Evolutionary conservation across 306 rosid species (phyloP), one percentile per base, ranked within the genome.

Genomic region (Dalbergia cultrata): DNA sequence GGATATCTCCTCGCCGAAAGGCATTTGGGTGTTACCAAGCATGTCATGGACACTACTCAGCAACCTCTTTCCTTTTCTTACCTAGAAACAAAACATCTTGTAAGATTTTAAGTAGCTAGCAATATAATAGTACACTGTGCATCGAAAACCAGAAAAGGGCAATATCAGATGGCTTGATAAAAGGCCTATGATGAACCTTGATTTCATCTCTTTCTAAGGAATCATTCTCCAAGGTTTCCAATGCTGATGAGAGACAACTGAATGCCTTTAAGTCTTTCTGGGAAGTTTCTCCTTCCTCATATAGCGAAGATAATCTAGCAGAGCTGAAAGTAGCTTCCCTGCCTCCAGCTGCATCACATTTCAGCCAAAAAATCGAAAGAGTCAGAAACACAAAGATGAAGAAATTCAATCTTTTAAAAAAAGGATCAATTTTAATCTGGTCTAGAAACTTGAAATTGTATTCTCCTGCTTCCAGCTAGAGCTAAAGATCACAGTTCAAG

Each of bases 251-350:
- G 13, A 90, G 74, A 82, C 83, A 85, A 64, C 86, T 80, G 54
- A 72, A 85, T n/a, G 86, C 85, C 86, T 86, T 88, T 79, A 84
- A 80, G 73, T 90, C 92, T 73, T 81, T 88, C 26, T 52, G 79
- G 70, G 80, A 80, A 75, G 76, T 61, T 65, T 91, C 98, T 12
- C 84, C 82, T 79, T 92, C 95, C 60, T 89, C 97, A 39, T 82
- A 86, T 73, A 90, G 72, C 72, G 85, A 88, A 52, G 95, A 90
- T 77, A 88, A 80, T 86, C 91, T 87, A 19, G 85, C 70, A 1
- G 83, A 76, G 79, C 54, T 87, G 80, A 90, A 86, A 61, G 75
- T 75, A 62, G 85, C 67, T 75, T 87, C 97, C 84, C 86, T 89
- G 81, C 92, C 90, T 81, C 90, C 90, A 78, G 75, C 94, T 90